Evolutionary conservation across 371 early-diverging fungal species (phyloP).

Genomic region (Lichtheimia ornata): DNA sequence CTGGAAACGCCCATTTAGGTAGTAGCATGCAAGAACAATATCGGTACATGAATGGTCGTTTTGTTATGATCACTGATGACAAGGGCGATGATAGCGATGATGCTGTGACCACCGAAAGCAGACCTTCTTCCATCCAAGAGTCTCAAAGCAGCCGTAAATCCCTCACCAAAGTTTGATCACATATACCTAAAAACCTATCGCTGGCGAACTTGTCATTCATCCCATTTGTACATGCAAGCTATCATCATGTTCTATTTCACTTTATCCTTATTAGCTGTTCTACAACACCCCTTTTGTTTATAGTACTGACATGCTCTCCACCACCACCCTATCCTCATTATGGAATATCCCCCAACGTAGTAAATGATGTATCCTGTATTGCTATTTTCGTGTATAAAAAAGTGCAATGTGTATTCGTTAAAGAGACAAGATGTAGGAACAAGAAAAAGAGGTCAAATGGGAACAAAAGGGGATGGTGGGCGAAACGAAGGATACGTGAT

Average conservation of each 20-base stretch:
- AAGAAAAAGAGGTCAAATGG: too few relatives aligned
- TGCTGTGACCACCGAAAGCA: conserved; percentile 16
- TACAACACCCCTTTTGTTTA: not conserved
- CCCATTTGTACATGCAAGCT: not conserved
- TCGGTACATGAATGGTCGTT: conserved; percentile 19
- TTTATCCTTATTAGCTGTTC: not conserved
- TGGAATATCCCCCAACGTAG: too few relatives aligned
- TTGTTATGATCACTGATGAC: conserved; percentile 21
- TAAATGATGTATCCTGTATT: too few relatives aligned
- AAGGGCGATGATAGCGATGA: conserved; percentile 14
- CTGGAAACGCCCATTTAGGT: conserved; percentile 8
- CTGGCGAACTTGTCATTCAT: too few relatives aligned
- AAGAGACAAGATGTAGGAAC: too few relatives aligned
- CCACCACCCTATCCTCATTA: too few relatives aligned
- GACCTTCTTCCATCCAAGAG: conserved; percentile 19
- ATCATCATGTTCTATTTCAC: not conserved
- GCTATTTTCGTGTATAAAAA: too few relatives aligned
- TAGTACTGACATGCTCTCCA: not conserved
- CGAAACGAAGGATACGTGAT: too few relatives aligned
- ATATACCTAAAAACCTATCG: not conserved
- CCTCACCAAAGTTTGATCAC: conserved; percentile 14
- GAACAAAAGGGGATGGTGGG: too few relatives aligned
- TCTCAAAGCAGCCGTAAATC: conserved; percentile 24
- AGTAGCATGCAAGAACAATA: conserved; percentile 17
- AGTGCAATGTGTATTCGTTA: too few relatives aligned